Base-by-base conservation (phyloP, 1,284 basidiomycete species). In the Cyathus pygmaeus region DNA sequence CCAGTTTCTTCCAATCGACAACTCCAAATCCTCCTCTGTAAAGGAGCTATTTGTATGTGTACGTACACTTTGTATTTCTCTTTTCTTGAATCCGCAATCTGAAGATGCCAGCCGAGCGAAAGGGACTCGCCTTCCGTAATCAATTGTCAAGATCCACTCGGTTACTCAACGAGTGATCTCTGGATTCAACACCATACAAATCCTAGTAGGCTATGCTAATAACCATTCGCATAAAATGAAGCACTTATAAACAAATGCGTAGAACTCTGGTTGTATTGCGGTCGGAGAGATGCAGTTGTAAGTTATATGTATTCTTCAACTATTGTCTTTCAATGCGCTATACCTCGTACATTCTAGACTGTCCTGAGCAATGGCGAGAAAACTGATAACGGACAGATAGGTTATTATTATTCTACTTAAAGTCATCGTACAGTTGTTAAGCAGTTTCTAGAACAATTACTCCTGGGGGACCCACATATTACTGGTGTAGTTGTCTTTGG, bases 351-450 rank as follows among this genome's bases (percentile, higher is more conserved):
- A 24, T 15, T 29, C 9, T 39, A 66, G 65, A 65, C 63, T 29
- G 61, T 67, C 19, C 44, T 67, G 49, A 67, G 61, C 56, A 65
- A 64, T 30, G 64, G 65, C 31, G 65, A 65, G 33, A 67, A 67
- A 30, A 67, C 65, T n/a, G 59, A 67, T 21, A 67, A 65, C 47
- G 59, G 58, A 21, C 65, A 67, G 53, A 58, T 67, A 3, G 63
- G 65, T 67, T 49, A 21, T 55, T 46, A n/a, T 27, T 30, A 13
- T n/a, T 30, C 15, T 11, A 10, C 15, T 26, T 31, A 26, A 17
- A 52, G 17, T 15, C 3, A 29, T 13, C 17, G 15, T 26, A 13
- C 15, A 10, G 13, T 2, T 10, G 21, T 52, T 21, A 52, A n/a
- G 29, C 19, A 4, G 21, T 19, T 29, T 15, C 19, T 26, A 67